Evolutionary conservation across 2,329 filamentous ascomycete genomes (phyloP), one percentile per base, ranked within the genome.

Genomic region (Aspergillus versicolor): DNA sequence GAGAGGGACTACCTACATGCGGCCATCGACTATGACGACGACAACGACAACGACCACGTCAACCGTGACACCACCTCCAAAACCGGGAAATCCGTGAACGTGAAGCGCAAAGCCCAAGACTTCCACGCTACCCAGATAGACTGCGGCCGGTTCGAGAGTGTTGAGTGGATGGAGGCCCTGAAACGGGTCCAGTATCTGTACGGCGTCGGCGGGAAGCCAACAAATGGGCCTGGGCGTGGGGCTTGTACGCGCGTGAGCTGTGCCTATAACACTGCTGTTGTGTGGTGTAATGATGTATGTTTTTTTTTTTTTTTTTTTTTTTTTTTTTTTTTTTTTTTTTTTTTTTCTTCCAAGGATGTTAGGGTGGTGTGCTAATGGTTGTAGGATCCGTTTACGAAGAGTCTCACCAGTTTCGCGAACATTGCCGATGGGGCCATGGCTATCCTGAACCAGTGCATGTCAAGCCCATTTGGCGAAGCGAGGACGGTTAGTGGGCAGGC

Each of bases 251-350:
- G 44, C 1, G 49, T 54, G 1, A 48, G 52, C 37, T 54, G 52
- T n/a, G 6, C 37, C 37, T 27, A 47, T 11, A 3, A 24, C 13
- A 30, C 21, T 5, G 52, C 37, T 0, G 43, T 54, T 19, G 12
- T 27, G 11, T 54, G 52, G 52, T 54, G 52, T 30, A 54, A 54
- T 37, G 52, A 54, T 43, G 52, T 54, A 22, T 19, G 19, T 19
- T 19, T 19, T 19, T n/a, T n/a, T 19, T 19, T 19, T 19, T 19
- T 19, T 19, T 19, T 19, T 19, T 19, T 19, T 19, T 19, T 19
- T 19, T 19, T 19, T 19, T 19, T 19, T 19, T 19, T 19, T 19
- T 19, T 19, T 19, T 19, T 19, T 19, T 19, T 19, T 19, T 19
- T 19, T 19, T 19, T 19, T 19, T 19, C 19, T 19, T 19, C 2